These are phyloP conservation scores for Nemania abortiva DNA, from an alignment of 2,329 filamentous ascomycete species.

Conservation along the genomic window DNA sequence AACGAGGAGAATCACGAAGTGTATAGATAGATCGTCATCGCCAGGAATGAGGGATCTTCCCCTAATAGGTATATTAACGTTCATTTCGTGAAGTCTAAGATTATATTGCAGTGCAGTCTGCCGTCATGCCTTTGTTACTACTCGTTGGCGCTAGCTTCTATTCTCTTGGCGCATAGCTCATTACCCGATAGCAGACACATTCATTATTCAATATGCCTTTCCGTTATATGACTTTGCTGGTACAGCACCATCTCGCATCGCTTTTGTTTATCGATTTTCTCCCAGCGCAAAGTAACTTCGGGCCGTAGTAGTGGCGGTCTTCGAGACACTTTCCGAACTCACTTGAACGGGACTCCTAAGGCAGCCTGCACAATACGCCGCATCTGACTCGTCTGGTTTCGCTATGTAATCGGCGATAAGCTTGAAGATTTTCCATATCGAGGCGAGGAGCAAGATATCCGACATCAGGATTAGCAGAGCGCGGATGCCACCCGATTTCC, in stretches of 20 bases:
- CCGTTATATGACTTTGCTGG: background rate
- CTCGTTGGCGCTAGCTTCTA: too few relatives aligned
- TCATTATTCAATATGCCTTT: background rate
- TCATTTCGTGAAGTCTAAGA: too few relatives aligned
- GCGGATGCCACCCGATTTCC: conserved; percentile 33
- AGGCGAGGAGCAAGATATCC: conserved; percentile 38
- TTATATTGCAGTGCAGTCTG: too few relatives aligned
- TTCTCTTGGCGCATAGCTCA: too few relatives aligned
- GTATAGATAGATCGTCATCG: too few relatives aligned
- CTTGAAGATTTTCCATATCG: conserved; percentile 37
- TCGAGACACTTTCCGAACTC: background rate
- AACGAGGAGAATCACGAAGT: too few relatives aligned
- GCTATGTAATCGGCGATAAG: conserved; percentile 29
- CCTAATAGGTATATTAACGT: too few relatives aligned
- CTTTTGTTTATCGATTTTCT: background rate
- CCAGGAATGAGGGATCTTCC: too few relatives aligned
- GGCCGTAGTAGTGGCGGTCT: background rate
- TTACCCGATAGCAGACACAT: background rate
- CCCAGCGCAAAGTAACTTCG: background rate
- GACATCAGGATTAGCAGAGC: conserved; percentile 35
- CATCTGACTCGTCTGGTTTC: background rate
- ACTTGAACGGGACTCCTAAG: background rate
- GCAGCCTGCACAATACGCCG: conserved; percentile 18
- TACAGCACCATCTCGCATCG: background rate
- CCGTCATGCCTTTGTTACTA: too few relatives aligned